Base-by-base conservation (phyloP, 768 basidiomycete genomes). In the Tylopilus sp. region DNA sequence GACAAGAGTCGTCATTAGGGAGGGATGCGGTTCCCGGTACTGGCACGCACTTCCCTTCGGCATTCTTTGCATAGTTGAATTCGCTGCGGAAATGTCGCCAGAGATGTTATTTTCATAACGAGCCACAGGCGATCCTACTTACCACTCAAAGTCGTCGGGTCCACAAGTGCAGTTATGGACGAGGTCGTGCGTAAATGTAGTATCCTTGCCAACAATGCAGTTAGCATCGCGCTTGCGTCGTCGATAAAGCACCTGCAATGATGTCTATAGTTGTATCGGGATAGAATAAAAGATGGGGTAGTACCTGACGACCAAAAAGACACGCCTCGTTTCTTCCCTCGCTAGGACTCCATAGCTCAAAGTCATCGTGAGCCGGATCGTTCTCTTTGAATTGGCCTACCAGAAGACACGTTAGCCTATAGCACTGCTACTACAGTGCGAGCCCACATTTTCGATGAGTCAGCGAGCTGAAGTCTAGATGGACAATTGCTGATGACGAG, bases 261-360 rank as follows among this genome's bases (percentile, higher is more conserved):
- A 45, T 4, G 36, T 45, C 44, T 36, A 56, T 23, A 42, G 22
- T 28, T 25, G n/a, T 40, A 52, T 17, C 18, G 31, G 20, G 44
- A 30, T 17, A 47, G n/a, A 31, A 30, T 18, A 20, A 20, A 3
- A 20, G 23, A 13, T 6, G 52, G 71, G n/a, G n/a, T n/a, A n/a
- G 36, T 46, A 91, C 92, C 79, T 91, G 89, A 52, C 88, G 80
- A 20, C 97, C 97, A 57, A 98, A 99, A 23, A 98, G 72, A 70
- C 97, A 99, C 8, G 75, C 74, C 63, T 98, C 94, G 30, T 79
- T 73, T n/a, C 97, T 82, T 41, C 84, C 85, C 63, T 95, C 88
- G 51, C 89, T 91, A 0, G 95, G 97, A 64, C 88, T 93, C 97
- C 97, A 98, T 2, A 97, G 71, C 66, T 98, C 95, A 64, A 98